These are phyloP conservation scores for Crucihimalaya himalaica DNA, from an alignment of 345 rosid species.

Conservation along the genomic window DNA sequence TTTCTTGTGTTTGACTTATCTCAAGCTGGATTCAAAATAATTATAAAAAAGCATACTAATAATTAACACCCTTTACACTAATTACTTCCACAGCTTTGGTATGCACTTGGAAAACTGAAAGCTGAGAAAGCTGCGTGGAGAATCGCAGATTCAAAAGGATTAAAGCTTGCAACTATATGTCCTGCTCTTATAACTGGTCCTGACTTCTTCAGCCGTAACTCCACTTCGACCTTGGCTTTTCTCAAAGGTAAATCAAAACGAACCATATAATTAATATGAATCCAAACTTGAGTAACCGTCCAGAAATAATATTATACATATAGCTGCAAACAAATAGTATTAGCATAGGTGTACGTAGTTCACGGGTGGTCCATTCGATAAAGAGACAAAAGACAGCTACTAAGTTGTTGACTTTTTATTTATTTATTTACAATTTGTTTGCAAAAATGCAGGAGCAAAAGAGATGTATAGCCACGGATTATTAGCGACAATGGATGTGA, in stretches of 20 bases:
- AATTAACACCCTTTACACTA: background rate
- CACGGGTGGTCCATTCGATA: slow-evolving; percentile 29
- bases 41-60: background rate
- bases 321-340: background rate
- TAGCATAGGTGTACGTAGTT: slow-evolving; percentile 13
- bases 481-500: slow-evolving; percentile 63
- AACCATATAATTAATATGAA: background rate
- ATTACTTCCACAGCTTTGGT: slow-evolving; percentile 60
- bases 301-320: slow-evolving; percentile 2
- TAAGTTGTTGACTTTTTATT: slow-evolving; percentile 16
- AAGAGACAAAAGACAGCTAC: slow-evolving; percentile 26
- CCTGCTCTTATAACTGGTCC: slow-evolving; percentile 74
- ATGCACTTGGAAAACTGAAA: slow-evolving; percentile 86
- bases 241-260: slow-evolving; percentile 41
- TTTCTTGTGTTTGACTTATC: background rate
- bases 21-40: background rate
- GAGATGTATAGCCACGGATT: slow-evolving; percentile 63
- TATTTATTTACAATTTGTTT: background rate
- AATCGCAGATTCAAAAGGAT: slow-evolving; percentile 55
- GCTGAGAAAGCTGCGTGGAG: slow-evolving; percentile 71
- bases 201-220: slow-evolving; percentile 50
- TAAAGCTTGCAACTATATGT: slow-evolving; percentile 61
- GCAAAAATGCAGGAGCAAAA: slow-evolving; percentile 30
- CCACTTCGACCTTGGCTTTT: slow-evolving; percentile 74
- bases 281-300: slow-evolving; percentile 15